Evolutionary conservation across 345 rosid species (phyloP).

Genomic region (Lepidium didymum): DNA sequence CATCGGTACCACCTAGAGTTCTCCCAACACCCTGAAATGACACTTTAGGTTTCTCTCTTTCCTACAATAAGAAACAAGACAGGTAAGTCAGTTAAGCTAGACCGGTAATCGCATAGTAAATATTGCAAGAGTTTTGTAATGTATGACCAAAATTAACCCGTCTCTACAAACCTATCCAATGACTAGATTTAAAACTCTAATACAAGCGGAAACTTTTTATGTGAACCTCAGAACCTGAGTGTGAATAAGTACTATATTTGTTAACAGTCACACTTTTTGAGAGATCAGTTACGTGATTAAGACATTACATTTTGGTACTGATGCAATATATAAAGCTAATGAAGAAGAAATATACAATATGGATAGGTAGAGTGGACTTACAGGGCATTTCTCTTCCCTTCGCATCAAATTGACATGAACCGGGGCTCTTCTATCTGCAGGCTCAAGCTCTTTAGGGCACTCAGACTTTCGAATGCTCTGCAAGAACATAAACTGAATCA

Average conservation of each 20-base stretch:
- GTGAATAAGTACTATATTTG: not conserved
- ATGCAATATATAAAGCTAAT: not conserved
- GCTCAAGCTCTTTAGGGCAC: slow-evolving; percentile 98
- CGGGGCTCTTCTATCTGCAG: slow-evolving; percentile 71
- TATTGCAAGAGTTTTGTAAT: not conserved
- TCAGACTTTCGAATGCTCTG: slow-evolving; percentile 95
- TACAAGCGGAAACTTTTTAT: not conserved
- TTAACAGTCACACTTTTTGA: not conserved
- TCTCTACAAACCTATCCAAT: not conserved
- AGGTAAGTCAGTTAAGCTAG: too few relatives aligned
- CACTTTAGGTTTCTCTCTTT: slow-evolving; percentile 50
- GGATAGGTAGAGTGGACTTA: slow-evolving; percentile 35
- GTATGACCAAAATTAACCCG: not conserved
- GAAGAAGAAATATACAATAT: not conserved
- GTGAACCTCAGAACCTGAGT: not conserved
- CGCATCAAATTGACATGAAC: slow-evolving; percentile 89
- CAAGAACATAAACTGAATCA: not conserved
- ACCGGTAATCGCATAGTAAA: not conserved
- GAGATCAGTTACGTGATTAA: not conserved
- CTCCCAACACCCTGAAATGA: slow-evolving; percentile 95
- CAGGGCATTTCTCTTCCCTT: slow-evolving; percentile 74
- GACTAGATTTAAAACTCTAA: not conserved
- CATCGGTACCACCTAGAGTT: slow-evolving; percentile 57
- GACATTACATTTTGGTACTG: not conserved
- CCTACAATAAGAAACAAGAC: slow-evolving; percentile 41